Evolutionary conservation across 1,284 basidiomycete species (phyloP), one percentile per base, ranked within the genome.

Genomic region (Malassezia equina): DNA sequence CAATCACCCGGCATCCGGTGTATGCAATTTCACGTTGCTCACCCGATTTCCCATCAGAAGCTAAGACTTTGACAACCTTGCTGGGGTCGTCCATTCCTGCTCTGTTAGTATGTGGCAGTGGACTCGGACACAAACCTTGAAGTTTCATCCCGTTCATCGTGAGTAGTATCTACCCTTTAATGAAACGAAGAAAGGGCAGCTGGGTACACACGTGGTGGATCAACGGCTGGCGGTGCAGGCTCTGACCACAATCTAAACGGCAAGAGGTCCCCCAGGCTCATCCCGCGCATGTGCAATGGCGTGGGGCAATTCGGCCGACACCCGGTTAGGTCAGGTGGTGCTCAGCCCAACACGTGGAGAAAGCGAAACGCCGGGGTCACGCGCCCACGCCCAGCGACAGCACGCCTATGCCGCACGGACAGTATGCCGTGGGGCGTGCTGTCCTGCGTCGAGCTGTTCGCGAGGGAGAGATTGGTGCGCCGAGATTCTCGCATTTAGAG

Each of bases 1-100:
- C 93, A 74, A 93, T 88, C 73, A 98, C 88, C 78, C 95, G 96
- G 82, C 88, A 94, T 77, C 88, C 90, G 68, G 88, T 94, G 80
- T 98, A 98, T 46, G 84, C 83, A 71, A 99, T 84, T 69, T 91
- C 86, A 71, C 82, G 82, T 64, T 86, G 85, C 55, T 88, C 86
- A 67, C 88, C 90, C 4, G 86, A 80, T 82, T 90, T 94, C 77
- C 94, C 93, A 73, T 94, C 88, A 61, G 86, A 88, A 61, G 93
- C 93, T 69, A 87, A 81, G 67, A 98, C 93, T 76, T 88, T 90
- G 78, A 94, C 85, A 69, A 95, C 81, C 78, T 90, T 89, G 78
- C 86, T 83, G 24, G 93, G 90, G 79, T 98, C 93, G 78, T 96
- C 91, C 61, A 73, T 59, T 32, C 53, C 63, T 66, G 44, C 21